Evolutionary conservation across 345 rosid species (phyloP).

Genomic region (Hibiscus tridactylites): DNA sequence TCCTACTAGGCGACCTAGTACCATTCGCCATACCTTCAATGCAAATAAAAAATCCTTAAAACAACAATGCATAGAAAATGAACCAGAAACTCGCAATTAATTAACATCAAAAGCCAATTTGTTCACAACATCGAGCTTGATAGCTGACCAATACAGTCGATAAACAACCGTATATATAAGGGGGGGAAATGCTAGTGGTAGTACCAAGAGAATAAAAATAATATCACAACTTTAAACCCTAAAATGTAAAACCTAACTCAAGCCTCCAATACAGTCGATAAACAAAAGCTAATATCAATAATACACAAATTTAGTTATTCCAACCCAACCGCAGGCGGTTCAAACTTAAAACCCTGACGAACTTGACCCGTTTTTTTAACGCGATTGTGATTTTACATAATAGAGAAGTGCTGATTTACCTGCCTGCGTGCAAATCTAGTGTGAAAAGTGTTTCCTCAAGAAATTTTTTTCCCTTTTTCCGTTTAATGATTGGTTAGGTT

Average conservation of each 20-base stretch:
- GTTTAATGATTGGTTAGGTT: neutral
- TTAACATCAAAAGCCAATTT: neutral
- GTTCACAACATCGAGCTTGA: neutral
- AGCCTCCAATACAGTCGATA: neutral
- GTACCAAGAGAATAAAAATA: neutral
- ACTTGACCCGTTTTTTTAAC: neutral
- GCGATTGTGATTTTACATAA: neutral
- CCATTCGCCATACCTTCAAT: slow-evolving; percentile 30
- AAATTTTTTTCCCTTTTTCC: neutral
- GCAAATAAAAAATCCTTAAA: neutral
- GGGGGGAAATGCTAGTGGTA: too few species aligned
- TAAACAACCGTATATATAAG: neutral
- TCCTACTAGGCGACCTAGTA: slow-evolving; percentile 10
- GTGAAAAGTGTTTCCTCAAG: neutral
- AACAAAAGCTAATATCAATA: neutral
- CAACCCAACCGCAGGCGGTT: neutral
- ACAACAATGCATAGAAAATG: neutral
- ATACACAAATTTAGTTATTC: neutral
- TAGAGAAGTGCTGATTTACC: neutral
- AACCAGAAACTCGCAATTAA: neutral
- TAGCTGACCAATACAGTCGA: neutral
- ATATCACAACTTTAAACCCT: neutral
- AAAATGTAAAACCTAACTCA: neutral
- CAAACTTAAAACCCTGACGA: neutral
- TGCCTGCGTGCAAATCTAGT: neutral